A percentile compares a stretch with the other conserved stretches of the same genome.
Conservation (phyloP, 2,329 filamentous ascomycete species). For the Amylocarpus encephaloides region DNA sequence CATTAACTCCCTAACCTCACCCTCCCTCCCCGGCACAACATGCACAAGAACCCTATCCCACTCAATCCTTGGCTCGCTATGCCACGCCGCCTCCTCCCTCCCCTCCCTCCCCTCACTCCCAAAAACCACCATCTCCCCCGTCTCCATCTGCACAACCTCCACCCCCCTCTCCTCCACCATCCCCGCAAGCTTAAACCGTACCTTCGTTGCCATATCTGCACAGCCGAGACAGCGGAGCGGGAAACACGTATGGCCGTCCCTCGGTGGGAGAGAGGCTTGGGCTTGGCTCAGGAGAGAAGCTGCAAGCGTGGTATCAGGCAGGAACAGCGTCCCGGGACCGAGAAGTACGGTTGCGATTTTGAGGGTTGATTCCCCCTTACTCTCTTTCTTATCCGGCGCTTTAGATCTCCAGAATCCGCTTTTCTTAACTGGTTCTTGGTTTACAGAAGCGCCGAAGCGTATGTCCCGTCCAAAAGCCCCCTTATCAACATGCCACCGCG, state of each 20-base stretch:
- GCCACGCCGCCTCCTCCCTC: neutral
- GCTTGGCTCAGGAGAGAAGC: neutral
- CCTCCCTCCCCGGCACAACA: constrained; percentile 7
- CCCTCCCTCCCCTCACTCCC: neutral
- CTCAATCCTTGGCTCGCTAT: constrained; percentile 5
- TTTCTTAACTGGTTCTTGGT: neutral
- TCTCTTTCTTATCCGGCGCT: neutral
- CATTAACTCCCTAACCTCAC: constrained; percentile 3
- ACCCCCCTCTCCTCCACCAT: constrained; percentile 1
- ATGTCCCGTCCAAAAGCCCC: constrained; percentile 1
- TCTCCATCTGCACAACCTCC: constrained; percentile 1
- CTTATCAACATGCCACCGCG: constrained; percentile 9
- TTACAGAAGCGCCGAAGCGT: neutral
- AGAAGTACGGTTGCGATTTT: constrained; percentile 6
- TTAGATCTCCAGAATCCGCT: neutral
- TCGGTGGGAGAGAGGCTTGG: neutral
- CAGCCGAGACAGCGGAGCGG: constrained; percentile 6
- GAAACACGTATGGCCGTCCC: constrained; percentile 2
- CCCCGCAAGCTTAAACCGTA: constrained; percentile 1
- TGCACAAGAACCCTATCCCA: constrained; percentile 9
- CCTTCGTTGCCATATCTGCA: constrained; percentile 4
- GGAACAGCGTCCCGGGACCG: constrained; percentile 7
- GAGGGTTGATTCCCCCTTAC: neutral
- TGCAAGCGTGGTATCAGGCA: neutral
- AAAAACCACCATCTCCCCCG: constrained; percentile 4